Evolutionary conservation across 306 rosid species (phyloP), one percentile per base, ranked within the genome.

Genomic region (Cucumis hystrix): DNA sequence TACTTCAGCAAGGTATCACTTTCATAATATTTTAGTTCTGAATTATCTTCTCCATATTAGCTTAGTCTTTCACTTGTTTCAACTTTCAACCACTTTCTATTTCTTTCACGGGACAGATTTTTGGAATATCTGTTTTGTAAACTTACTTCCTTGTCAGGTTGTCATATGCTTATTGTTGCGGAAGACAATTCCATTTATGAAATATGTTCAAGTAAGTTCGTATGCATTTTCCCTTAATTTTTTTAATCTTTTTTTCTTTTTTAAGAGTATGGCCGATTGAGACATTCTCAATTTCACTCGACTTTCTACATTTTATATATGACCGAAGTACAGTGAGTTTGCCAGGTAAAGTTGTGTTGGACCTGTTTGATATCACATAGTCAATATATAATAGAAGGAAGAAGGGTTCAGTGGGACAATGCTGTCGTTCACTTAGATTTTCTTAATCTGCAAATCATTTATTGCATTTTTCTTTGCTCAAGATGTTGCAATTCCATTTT

Each of bases 101-200:
- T 62, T 55, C 63, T n/a, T 73, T 52, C 30, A 33, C 8, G 55
- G 33, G 57, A 40, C 20, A 58, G 8, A 21, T 58, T 40, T 76
- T 59, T 57, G 30, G 56, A 37, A 57, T 12, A 56, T 20, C 6
- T 14, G 20, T 79, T 76, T 43, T 51, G 20, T 49, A 11, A 41
- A 25, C 76, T 49, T 71, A 40, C 82, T 82, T 63, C 79, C 21
- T 84, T 91, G 84, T 83, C 86, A 96, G 99, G 98, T 96, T 86
- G 99, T 91, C 83, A 89, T 89, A 84, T 88, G 98, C 82, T 89
- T 96, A 81, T 85, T 96, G 88, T 80, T 96, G 87, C 99, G 96
- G 54, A 96, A 96, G 99, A 91, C 96, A 49, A 92, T 84, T 85
- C 90, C 96, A 68, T 92, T 96, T 84, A 86, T 92, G 96, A 90